These are phyloP conservation scores for Debaryomyces singareniensis DNA, from an alignment of 1,139 yeast species.

Conservation along the genomic window DNA sequence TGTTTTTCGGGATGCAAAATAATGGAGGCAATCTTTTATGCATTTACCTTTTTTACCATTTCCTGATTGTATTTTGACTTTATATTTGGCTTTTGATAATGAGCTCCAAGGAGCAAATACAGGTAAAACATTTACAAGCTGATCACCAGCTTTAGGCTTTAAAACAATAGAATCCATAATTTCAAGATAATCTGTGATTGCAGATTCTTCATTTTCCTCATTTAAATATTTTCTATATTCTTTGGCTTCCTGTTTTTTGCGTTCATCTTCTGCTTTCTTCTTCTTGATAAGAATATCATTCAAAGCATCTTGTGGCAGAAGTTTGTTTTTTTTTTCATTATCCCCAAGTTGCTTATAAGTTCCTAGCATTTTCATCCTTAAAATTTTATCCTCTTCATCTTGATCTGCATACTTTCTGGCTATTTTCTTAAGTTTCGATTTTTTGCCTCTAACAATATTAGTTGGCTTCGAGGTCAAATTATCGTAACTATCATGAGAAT, in stretches of 20 bases:
- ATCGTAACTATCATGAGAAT: neutral
- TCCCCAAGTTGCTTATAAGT: conserved; percentile 64
- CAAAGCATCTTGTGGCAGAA: conserved; percentile 13
- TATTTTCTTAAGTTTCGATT: conserved; percentile 75
- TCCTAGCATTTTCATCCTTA: conserved; percentile 78
- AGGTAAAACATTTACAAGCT: conserved; percentile 60
- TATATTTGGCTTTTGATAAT: conserved; percentile 67
- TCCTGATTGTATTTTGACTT: conserved; percentile 85
- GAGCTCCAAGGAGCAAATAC: conserved; percentile 93
- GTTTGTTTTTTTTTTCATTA: conserved; percentile 23
- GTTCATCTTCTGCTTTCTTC: conserved; percentile 16
- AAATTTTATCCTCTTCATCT: conserved; percentile 77
- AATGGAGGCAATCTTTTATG: conserved; percentile 58
- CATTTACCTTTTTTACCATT: conserved; percentile 85
- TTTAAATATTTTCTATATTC: conserved; percentile 43
- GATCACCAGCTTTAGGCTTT: conserved; percentile 39
- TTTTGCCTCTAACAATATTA: conserved; percentile 67
- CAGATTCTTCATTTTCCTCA: conserved; percentile 29
- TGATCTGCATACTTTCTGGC: conserved; percentile 82
- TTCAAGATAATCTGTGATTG: conserved; percentile 27
- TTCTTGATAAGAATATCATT: too few relatives aligned
- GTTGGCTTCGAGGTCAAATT: neutral
- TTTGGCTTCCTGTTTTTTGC: conserved; percentile 44
- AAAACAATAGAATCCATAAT: conserved; percentile 34
- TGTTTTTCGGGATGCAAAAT: conserved; percentile 50